Evolutionary conservation across 345 rosid genomes (phyloP).

Genomic region (Salix arbutifolia): DNA sequence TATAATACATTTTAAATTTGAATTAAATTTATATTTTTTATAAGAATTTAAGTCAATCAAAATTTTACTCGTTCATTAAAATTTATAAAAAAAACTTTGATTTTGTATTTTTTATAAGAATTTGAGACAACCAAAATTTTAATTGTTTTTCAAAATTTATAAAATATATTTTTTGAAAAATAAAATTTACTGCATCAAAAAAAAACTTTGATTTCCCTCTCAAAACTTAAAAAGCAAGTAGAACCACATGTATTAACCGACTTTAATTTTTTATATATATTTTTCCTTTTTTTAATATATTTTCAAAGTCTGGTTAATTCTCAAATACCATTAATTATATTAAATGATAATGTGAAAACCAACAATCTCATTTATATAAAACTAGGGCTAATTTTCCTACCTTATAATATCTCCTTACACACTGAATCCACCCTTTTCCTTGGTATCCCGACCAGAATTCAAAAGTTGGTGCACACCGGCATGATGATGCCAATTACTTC

Average conservation of each 20-base stretch:
- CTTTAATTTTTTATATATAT: not conserved
- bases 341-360: not conserved
- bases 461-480: not conserved
- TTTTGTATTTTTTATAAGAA: no score
- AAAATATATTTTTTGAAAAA: no score
- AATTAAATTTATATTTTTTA: no score
- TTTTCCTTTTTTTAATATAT: not conserved
- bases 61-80: no score
- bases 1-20: no score
- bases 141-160: no score
- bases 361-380: not conserved
- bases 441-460: not conserved
- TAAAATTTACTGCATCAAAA: no score
- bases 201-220: not conserved
- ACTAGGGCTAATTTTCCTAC: not conserved
- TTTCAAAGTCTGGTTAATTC: not conserved
- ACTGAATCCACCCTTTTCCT: not conserved
- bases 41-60: no score
- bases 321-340: no score
- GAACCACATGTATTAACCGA: not conserved
- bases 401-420: not conserved
- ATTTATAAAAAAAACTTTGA: no score
- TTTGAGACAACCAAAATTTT: no score
- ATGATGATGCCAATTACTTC: not conserved
- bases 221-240: not conserved